Base-by-base conservation (phyloP, 2,329 filamentous ascomycete genomes). In the Penicillium frequentans region DNA sequence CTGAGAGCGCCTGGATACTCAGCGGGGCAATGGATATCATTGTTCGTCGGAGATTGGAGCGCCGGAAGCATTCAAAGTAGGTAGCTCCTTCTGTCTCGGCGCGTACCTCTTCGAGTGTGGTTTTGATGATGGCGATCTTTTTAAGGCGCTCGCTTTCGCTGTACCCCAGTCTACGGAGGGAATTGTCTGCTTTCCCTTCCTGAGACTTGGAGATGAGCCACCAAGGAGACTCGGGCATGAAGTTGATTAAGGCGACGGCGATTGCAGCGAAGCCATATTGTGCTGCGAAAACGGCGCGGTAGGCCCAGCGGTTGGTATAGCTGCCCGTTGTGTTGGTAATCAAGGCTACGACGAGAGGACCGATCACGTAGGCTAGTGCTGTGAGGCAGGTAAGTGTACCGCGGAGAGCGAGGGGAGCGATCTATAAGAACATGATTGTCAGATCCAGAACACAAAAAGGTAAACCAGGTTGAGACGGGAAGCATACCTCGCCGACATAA, bases 251-350 rank as follows among this genome's bases (percentile, higher is more conserved):
- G 55, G 68, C 47, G 0, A 72, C 37, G 3, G 71, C 72, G 5
- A 77, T 64, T 8, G 54, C 70, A 4, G 74, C 74, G 31, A 78
- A 75, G 0, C 75, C 77, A 63, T 75, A 79, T 24, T 79, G 76
- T 0, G 75, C 72, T 16, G 66, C 70, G 42, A 79, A 76, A 0
- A 79, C 62, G 1, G 75, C 68, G 24, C 76, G 73, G 64, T 78
- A 79, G 1, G 77, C 73, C 77, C 77, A 79, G 21, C 73, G 66
- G 14, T 60, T 72, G 0, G 70, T 65, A 64, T 73, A 74, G 9
- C 69, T 64, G 2, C 75, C 71, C 1, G 73, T 78, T 54, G 62
- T 68, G 58, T 76, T 71, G 45, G 68, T 68, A 48, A 76, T 70
- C n/a, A 75, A 68, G n/a, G 73, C 73, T 0, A 74, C 71, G 13